Base-by-base conservation (phyloP, 106 monocot genomes). In the Vanilla planifolia region DNA sequence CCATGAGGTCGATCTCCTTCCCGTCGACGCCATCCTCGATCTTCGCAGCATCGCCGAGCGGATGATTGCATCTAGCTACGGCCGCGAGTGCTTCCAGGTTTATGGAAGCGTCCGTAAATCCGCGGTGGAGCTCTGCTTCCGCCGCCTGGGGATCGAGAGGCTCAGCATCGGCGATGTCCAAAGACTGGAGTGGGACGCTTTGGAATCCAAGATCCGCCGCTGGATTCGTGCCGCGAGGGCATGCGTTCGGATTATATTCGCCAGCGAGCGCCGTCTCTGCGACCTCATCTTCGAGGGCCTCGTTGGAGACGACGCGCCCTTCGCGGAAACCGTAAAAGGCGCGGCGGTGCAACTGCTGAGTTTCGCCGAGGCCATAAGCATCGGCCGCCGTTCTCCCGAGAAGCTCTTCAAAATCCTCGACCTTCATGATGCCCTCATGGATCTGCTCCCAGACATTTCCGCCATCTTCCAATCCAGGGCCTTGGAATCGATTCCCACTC, bases 151-250 rank as follows among this genome's bases (percentile, higher is more conserved):
- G 13, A 79, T 91, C 11, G 96, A 79, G 79, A 81, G 62, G 64
- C 78, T 88, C 50, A 77, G 79, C 71, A 88, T 88, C 45, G 73
- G 79, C 20, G 83, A 88, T 4, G 79, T 83, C 30, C 88, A 88
- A 62, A 70, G 73, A 13, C 70, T 88, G 17, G 82, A 80, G 37
- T 88, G 83, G 88, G 70, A 79, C 0, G 51, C 32, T 11, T 67
- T 83, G 17, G 91, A 87, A 57, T 15, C 63, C 35, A 87, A 80
- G 65, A 91, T 92, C 56, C 75, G 79, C 5, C 84, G 81, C 13
- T 91, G 96, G 96, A 91, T 91, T 69, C 81, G 84, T 27, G 76
- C 96, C 13, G 81, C 84, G 10, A 67, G 71, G 42, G 69, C 43
- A 23, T 73, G 72, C 52, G 69, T 98, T 37, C 80, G 91, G 29